A percentile compares a stretch with the other conserved stretches of the same genome.
Conservation (phyloP, 768 basidiomycete genomes). For the Amyloporia xantha region DNA sequence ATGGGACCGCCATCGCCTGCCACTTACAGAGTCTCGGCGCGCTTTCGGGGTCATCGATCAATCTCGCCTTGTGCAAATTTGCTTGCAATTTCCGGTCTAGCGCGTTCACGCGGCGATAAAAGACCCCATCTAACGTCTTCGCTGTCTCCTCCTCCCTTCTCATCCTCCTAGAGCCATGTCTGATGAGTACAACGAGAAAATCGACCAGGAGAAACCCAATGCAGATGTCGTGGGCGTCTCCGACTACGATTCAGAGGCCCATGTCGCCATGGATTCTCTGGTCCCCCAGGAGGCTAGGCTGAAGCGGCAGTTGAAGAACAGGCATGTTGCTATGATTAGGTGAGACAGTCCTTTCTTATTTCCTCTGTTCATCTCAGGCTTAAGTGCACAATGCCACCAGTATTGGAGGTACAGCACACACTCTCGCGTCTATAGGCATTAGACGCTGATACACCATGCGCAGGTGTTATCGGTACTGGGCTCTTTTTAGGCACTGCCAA, state of each 20-base stretch:
- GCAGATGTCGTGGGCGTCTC: slow-evolving; percentile 7
- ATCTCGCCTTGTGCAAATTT: no score
- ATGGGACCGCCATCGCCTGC: no score
- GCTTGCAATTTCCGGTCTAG: no score
- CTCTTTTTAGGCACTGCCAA: slow-evolving; percentile 46
- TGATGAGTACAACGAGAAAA: slow-evolving; percentile 3
- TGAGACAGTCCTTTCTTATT: slow-evolving; percentile 12
- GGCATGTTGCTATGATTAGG: slow-evolving; percentile 84
- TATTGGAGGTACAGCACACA: slow-evolving; percentile 28
- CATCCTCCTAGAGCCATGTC: background rate
- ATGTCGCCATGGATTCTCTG: slow-evolving; percentile 8
- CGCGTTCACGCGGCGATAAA: no score
- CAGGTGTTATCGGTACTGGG: slow-evolving; percentile 38
- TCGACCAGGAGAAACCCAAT: slow-evolving; percentile 4
- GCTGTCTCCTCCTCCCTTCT: background rate
- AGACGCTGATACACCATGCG: background rate
- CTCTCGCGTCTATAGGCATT: slow-evolving; percentile 8
- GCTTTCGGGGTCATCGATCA: background rate
- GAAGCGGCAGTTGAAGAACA: slow-evolving; percentile 37
- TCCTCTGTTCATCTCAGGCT: background rate
- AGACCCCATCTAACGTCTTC: background rate
- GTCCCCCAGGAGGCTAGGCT: slow-evolving; percentile 10
- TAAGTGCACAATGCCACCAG: slow-evolving; percentile 3
- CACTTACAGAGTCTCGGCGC: no score
- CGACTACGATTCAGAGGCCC: slow-evolving; percentile 7